Evolutionary conservation across 371 early-diverging fungal species (phyloP).

Genomic region (Mortierella sp.): DNA sequence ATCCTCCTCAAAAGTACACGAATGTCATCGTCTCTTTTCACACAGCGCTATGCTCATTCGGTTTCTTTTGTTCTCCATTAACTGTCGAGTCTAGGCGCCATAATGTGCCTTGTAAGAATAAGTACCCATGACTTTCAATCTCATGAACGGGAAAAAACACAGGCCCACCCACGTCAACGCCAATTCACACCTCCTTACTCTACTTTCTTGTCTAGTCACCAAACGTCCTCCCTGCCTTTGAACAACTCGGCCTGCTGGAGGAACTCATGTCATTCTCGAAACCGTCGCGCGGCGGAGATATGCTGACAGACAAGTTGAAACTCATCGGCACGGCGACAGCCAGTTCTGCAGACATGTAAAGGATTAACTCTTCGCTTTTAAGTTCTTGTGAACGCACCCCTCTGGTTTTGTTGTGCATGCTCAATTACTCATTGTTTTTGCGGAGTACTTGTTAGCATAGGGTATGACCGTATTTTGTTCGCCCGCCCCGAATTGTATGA

Average conservation of each 20-base stretch:
- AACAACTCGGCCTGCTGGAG: conserved; percentile 29
- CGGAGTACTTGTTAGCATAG: neutral
- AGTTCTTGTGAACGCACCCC: too few relatives aligned
- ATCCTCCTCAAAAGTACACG: too few relatives aligned
- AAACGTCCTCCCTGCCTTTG: conserved; percentile 30
- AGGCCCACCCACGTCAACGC: too few relatives aligned
- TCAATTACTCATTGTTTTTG: too few relatives aligned
- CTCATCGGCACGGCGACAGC: neutral
- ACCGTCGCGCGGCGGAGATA: neutral
- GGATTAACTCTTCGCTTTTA: too few relatives aligned
- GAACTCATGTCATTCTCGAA: conserved; percentile 16
- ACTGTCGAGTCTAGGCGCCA: neutral
- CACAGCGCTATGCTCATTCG: too few relatives aligned
- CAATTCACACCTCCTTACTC: too few relatives aligned
- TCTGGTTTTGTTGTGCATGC: too few relatives aligned
- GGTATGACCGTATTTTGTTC: conserved; percentile 3
- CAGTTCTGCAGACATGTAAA: neutral
- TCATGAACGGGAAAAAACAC: too few relatives aligned
- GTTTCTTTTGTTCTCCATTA: too few relatives aligned
- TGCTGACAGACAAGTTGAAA: neutral
- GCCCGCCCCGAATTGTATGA: conserved; percentile 25
- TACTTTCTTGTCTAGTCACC: neutral
- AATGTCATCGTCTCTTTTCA: too few relatives aligned
- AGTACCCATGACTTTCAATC: too few relatives aligned
- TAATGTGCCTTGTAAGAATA: neutral